Evolutionary conservation across 768 basidiomycete genomes (phyloP), one percentile per base, ranked within the genome.

Genomic region (Russula lepida): DNA sequence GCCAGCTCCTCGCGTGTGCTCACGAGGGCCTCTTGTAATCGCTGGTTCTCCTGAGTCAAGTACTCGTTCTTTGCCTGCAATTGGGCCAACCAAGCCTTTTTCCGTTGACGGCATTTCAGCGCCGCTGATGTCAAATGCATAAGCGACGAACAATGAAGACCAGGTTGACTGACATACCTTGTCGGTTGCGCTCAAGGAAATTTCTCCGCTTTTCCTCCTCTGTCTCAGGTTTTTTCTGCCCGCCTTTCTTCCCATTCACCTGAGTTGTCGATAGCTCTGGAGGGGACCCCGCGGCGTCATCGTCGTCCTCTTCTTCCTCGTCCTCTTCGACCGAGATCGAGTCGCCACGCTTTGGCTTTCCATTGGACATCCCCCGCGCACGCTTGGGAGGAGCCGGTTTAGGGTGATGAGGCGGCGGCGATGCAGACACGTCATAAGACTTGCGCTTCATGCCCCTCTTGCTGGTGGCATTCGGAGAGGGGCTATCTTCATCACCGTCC

Each of bases 131-230:
- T n/a, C 1, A 28, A 23, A 43, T 50, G 50, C 15, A 39, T 46
- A 62, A 70, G 53, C n/a, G n/a, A n/a, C n/a, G 11, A 21, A 58
- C 6, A 23, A 17, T 56, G 37, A 21, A 37, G 50, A 8, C 47
- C 62, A 43, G 19, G 58, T 51, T 56, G 55, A 37, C 43, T 27
- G 6, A 71, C 78, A 54, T 63, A 98, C 95, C 95, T 82, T 98
- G 97, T 69, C 97, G 81, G 71, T 99, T 99, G 63, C 97, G 81
- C 74, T 98, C 97, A 62, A 99, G 75, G 74, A 99, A 98, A 74
- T 98, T 98, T 74, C 83, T 85, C 44, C 97, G 80, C 74, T 99
- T 99, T 71, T 98, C 97, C 73, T 98, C 97, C 72, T 99, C 97
- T 0, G 95, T 98, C 78, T 97, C 93, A 25, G 88, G 89, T 70